Percentiles rank a stretch among this genome's conserved stretches.
phyloP scores from a whole-genome alignment of 345 rosid species.

The Eucalyptus cloeziana region DNA sequence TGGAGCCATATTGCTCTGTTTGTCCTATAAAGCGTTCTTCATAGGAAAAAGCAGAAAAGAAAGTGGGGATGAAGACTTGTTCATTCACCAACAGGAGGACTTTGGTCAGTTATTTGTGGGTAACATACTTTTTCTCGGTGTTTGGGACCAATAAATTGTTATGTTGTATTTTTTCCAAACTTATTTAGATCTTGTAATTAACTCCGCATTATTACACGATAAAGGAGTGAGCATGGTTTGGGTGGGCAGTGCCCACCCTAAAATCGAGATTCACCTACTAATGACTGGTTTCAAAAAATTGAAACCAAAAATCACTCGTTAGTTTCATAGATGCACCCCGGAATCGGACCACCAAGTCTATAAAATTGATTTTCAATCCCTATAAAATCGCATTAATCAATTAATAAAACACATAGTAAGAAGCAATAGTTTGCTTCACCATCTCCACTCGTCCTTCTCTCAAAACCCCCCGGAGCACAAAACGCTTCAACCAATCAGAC shows the following conservation, averaged over 20 bases:
- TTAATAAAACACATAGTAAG: too few relatives aligned
- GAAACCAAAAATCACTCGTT: rapidly evolving
- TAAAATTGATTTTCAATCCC: rapidly evolving
- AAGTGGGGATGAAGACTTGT: too few relatives aligned
- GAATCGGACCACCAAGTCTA: too few relatives aligned
- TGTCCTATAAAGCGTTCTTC: too few relatives aligned
- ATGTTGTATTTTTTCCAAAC: rapidly evolving
- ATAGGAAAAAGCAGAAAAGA: too few relatives aligned
- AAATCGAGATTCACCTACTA: rapidly evolving
- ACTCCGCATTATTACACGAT: too few relatives aligned
- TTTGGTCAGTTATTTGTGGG: too few relatives aligned
- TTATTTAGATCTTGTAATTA: too few relatives aligned
- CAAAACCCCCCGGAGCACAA: neutral
- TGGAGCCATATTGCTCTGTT: too few relatives aligned
- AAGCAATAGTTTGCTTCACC: neutral
- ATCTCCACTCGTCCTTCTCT: neutral
- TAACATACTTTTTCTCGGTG: too few relatives aligned
- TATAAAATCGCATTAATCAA: neutral
- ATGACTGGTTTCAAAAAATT: rapidly evolving
- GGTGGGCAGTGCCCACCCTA: rapidly evolving
- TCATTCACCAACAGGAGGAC: too few relatives aligned
- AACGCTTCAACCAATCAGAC: neutral
- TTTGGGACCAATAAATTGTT: too few relatives aligned
- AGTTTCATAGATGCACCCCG: rapidly evolving
- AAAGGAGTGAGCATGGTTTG: rapidly evolving